phyloP scores from a whole-genome alignment of 257 asterid species.

The Nicotiana undulata region DNA sequence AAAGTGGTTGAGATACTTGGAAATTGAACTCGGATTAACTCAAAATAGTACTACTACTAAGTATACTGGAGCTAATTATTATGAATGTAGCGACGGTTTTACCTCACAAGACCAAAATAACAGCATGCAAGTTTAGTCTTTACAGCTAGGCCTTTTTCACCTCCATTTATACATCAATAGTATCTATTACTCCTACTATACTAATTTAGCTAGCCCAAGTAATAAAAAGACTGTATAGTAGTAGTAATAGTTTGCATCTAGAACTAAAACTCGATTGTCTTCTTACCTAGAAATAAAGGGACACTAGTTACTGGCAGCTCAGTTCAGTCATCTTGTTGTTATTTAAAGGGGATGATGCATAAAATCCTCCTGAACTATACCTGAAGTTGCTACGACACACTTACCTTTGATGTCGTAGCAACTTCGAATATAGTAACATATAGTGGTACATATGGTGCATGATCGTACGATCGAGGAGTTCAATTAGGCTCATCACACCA shows the following conservation, averaged over 20 bases:
- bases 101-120: not conserved
- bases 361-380: too few species aligned
- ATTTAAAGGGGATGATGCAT: not conserved
- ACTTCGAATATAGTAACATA: not conserved
- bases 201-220: not conserved
- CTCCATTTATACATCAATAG: too few species aligned
- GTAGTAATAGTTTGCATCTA: not conserved
- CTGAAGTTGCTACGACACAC: too few species aligned
- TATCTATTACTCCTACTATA: not conserved
- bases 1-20: conserved; percentile 48
- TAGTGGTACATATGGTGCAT: not conserved
- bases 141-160: too few species aligned
- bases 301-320: not conserved
- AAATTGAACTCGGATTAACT: conserved; percentile 48
- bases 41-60: not conserved
- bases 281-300: not conserved
- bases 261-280: not conserved
- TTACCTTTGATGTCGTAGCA: too few species aligned
- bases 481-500: not conserved
- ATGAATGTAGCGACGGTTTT: not conserved
- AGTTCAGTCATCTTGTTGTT: not conserved
- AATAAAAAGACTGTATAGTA: not conserved
- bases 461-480: not conserved
- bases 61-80: too few species aligned
- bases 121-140: not conserved